phyloP scores from a whole-genome alignment of 192 early-diverging fungal genomes.

The Coemansia sp. region DNA sequence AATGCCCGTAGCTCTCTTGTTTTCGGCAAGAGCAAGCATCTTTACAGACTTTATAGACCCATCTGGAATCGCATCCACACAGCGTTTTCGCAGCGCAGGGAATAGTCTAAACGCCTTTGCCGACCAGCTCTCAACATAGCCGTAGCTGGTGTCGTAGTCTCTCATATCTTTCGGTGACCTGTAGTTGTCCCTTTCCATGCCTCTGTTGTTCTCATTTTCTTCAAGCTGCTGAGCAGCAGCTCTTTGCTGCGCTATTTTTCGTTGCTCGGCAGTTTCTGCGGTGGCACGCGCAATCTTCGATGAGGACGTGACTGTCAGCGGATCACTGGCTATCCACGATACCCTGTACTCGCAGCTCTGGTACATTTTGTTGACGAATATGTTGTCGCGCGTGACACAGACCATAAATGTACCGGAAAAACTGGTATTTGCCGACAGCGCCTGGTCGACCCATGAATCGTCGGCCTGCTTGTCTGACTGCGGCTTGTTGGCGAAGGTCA shows the following conservation, averaged over 20 bases:
- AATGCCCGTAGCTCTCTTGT: neutral
- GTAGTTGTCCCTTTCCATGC: neutral
- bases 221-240: neutral
- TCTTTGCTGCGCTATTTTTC: neutral
- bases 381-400: constrained; percentile 18
- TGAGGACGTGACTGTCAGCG: constrained; percentile 7
- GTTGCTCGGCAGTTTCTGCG: neutral
- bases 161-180: constrained; percentile 4
- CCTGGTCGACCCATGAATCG: constrained; percentile 12
- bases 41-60: neutral
- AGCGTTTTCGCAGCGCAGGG: constrained; percentile 11
- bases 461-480: neutral
- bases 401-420: constrained; percentile 28
- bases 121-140: constrained; percentile 25
- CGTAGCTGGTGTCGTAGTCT: constrained; percentile 13
- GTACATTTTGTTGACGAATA: constrained; percentile 3
- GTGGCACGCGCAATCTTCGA: neutral
- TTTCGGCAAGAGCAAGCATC: constrained; percentile 16
- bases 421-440: neutral
- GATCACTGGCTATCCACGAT: constrained; percentile 32
- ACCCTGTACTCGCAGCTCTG: constrained; percentile 11
- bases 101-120: constrained; percentile 24
- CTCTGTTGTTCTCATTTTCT: neutral
- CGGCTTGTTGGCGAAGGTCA: constrained; percentile 7
- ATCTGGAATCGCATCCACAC: neutral